phyloP scores from a whole-genome alignment of 345 rosid genomes.

The Alliaria petiolata region DNA sequence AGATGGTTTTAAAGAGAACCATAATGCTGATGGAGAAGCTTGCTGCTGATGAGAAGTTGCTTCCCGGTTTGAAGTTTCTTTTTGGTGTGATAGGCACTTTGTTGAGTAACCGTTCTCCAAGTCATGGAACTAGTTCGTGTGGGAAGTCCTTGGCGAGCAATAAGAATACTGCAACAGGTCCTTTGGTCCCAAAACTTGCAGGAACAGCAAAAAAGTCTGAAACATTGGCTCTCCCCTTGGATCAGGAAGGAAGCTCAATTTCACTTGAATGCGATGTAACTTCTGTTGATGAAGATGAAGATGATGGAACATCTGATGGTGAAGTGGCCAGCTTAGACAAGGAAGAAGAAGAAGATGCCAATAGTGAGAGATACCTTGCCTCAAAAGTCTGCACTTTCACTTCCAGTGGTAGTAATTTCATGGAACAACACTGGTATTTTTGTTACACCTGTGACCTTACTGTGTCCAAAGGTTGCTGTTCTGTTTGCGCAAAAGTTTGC shows the following conservation, averaged over 20 bases:
- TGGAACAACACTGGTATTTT: conserved; percentile 99
- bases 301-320: conserved; percentile 99
- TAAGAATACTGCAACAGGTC: conserved; percentile 40
- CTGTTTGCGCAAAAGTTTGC: conserved; percentile 98
- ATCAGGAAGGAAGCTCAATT: conserved; percentile 68
- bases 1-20: conserved; percentile 64
- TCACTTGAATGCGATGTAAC: conserved; percentile 91
- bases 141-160: conserved; percentile 48
- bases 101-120: conserved; percentile 54
- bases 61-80: conserved; percentile 76
- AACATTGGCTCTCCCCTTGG: conserved; percentile 55
- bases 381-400: conserved; percentile 97
- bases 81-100: conserved; percentile 77
- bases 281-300: conserved; percentile 97
- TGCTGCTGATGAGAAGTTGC: conserved; percentile 57
- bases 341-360: conserved; percentile 90
- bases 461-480: conserved; percentile 96
- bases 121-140: conserved; percentile 38
- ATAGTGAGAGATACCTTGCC: conserved; percentile 86
- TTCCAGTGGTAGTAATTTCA: conserved; percentile 97
- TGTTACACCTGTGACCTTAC: conserved; percentile 99
- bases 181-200: conserved; percentile 49
- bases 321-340: conserved; percentile 95
- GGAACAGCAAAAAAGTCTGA: conserved; percentile 74
- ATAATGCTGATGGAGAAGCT: conserved; percentile 72